phyloP scores from a whole-genome alignment of 306 rosid genomes.

The Trifolium fragiferum region DNA sequence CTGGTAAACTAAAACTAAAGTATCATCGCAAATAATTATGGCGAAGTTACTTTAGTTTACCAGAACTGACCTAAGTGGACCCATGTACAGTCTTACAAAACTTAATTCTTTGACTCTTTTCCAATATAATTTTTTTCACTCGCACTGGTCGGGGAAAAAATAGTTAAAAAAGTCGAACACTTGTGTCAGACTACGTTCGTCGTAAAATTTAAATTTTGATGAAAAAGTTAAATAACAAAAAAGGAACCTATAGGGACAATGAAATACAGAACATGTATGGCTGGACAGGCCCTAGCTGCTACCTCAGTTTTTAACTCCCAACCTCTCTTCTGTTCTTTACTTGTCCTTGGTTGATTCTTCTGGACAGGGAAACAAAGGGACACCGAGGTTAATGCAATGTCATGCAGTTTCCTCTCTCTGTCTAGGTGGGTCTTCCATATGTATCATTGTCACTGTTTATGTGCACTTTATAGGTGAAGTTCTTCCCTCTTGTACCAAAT shows the following conservation, averaged over 20 bases:
- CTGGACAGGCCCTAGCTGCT: constrained; percentile 40
- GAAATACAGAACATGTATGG: constrained; percentile 26
- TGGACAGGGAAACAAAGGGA: constrained; percentile 36
- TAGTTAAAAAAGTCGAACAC: neutral
- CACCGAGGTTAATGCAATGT: constrained; percentile 40
- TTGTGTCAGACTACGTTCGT: neutral
- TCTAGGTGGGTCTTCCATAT: constrained; percentile 37
- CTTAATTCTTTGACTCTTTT: no score
- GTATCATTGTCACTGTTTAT: constrained; percentile 26
- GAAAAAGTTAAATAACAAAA: neutral
- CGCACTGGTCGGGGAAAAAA: neutral
- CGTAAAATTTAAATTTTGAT: constrained; percentile 6
- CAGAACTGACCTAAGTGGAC: no score
- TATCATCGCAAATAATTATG: no score
- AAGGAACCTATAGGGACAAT: neutral
- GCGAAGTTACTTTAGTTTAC: no score
- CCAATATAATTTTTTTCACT: no score
- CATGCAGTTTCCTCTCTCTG: constrained; percentile 4
- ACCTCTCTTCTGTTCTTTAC: constrained; percentile 31
- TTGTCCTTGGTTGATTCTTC: neutral
- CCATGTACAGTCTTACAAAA: no score
- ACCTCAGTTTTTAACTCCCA: constrained; percentile 16
- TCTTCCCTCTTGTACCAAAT: neutral
- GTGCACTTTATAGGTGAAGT: constrained; percentile 43
- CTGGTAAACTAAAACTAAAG: no score